Percentiles rank a stretch among this genome's conserved stretches.
Conservation (phyloP, 192 early-diverging fungal genomes). For the Globomyces pollinis-pini region DNA sequence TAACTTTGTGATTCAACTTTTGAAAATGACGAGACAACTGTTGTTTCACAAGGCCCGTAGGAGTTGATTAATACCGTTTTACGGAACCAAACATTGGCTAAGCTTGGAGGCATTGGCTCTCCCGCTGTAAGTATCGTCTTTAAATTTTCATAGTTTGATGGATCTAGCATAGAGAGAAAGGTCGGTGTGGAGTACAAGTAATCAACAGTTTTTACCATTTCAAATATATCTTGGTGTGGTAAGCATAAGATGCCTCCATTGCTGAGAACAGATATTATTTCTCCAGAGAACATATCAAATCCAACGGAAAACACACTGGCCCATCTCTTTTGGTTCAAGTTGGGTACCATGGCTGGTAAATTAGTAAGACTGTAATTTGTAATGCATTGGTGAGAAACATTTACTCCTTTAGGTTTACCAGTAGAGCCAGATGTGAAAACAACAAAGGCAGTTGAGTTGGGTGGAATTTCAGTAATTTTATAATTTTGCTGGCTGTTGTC, state of each 20-base stretch:
- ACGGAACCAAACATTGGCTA: not conserved
- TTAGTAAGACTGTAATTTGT: not conserved
- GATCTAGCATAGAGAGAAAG: not conserved
- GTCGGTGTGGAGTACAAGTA: constrained; percentile 8
- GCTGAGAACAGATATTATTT: constrained; percentile 16
- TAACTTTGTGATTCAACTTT: not conserved
- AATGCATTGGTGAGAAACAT: constrained; percentile 12
- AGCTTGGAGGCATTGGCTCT: not conserved
- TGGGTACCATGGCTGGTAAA: not conserved
- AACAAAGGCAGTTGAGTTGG: constrained; percentile 18
- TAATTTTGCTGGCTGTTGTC: not conserved
- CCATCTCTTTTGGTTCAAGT: not conserved
- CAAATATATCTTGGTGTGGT: not conserved
- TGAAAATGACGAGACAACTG: not conserved
- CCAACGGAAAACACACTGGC: constrained; percentile 12
- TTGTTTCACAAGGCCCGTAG: constrained; percentile 14
- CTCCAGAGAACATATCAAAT: constrained; percentile 19
- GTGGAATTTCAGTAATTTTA: not conserved
- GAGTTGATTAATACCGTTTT: not conserved
- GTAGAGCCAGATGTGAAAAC: constrained; percentile 38
- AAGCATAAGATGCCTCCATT: constrained; percentile 11
- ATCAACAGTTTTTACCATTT: constrained; percentile 2
- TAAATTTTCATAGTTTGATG: constrained; percentile 9
- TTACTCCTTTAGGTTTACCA: constrained; percentile 33
- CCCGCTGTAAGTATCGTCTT: constrained; percentile 16